Percentiles rank a stretch among this genome's conserved stretches.
phyloP scores from a whole-genome alignment of 169 alveolate genomes.

The Eimeria necatrix region DNA sequence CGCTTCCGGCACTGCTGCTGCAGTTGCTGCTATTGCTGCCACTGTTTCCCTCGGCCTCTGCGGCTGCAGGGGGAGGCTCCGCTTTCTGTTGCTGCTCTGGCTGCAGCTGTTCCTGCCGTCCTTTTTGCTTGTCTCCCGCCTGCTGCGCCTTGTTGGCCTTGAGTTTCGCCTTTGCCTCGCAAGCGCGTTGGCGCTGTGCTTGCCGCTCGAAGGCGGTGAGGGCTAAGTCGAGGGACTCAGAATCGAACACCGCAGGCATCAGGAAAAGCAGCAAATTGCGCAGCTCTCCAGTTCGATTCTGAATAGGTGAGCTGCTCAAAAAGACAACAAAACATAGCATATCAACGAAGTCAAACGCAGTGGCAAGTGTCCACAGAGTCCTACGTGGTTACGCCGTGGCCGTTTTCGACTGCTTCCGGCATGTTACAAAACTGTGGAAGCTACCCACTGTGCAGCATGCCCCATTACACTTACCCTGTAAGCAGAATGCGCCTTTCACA shows the following conservation, averaged over 20 bases:
- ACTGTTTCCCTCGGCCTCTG: conserved; percentile 6
- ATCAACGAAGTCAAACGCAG: not conserved
- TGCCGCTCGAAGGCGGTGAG: conserved; percentile 85
- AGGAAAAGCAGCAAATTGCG: conserved; percentile 92
- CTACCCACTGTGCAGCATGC: not conserved
- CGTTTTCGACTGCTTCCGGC: not conserved
- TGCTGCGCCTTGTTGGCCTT: not conserved
- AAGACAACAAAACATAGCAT: not conserved
- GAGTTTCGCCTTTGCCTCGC: conserved; percentile 45
- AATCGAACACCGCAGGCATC: conserved; percentile 93
- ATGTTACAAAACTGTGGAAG: not conserved
- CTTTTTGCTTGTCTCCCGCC: not conserved
- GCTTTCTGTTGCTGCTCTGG: not conserved
- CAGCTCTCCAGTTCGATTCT: conserved; percentile 92
- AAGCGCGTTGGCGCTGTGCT: conserved; percentile 69
- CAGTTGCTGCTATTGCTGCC: conserved; percentile 38
- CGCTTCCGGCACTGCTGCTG: not conserved
- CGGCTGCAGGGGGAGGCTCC: not conserved
- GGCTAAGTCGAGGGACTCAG: conserved; percentile 87
- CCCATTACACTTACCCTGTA: conserved; percentile 88
- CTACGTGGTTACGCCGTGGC: no score
- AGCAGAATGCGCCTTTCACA: conserved; percentile 92
- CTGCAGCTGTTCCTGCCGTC: conserved; percentile 6
- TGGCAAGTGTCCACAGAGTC: no score
- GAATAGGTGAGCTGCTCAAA: conserved; percentile 90